Evolutionary conservation across 345 rosid species (phyloP), one percentile per base, ranked within the genome.

Genomic region (Psidium guajava): DNA sequence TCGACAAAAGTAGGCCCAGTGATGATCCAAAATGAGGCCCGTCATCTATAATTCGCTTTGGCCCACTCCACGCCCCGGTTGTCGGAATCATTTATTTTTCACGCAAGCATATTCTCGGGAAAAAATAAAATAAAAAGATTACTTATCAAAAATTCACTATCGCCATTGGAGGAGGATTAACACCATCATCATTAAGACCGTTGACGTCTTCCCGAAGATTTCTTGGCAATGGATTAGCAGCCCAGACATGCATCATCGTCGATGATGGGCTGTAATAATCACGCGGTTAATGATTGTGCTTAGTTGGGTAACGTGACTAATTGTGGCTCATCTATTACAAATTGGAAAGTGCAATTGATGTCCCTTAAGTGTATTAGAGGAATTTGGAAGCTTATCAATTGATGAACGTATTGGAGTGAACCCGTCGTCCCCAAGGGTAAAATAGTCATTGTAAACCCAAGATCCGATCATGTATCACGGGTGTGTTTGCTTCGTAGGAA

Each of bases 1-100:
- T 58, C 82, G 86, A 54, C 51, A 81, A n/a, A 85, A 85, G 86
- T 87, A 85, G 92, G 90, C 90, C 89, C 36, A 61, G 64, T 74
- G 42, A 86, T 83, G 42, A 87, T 75, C 82, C 84, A 77, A 20
- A 13, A 69, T 14, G 28, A 58, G 91, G 93, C 93, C 93, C 91
- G 87, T 59, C 24, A 24, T 49, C 85, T 44, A 36, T 36, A 69
- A 36, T 52, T 13, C 20, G n/a, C 18, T 11, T 56, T 86, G 92
- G 88, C 93, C 92, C 92, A 85, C 92, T 83, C 86, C 85, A 54
- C 88, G 64, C 81, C 88, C 54, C 56, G 13, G 2, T 73, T 83
- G 90, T 85, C 90, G 51, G 86, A 32, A 50, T 15, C 64, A 54
- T 56, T 61, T 28, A 13, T 28, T 58, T 55, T 21, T 28, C 85